A percentile compares a stretch with the other conserved stretches of the same genome.
Conservation (phyloP, 345 rosid genomes). For the Psidium friedrichsthalianum region DNA sequence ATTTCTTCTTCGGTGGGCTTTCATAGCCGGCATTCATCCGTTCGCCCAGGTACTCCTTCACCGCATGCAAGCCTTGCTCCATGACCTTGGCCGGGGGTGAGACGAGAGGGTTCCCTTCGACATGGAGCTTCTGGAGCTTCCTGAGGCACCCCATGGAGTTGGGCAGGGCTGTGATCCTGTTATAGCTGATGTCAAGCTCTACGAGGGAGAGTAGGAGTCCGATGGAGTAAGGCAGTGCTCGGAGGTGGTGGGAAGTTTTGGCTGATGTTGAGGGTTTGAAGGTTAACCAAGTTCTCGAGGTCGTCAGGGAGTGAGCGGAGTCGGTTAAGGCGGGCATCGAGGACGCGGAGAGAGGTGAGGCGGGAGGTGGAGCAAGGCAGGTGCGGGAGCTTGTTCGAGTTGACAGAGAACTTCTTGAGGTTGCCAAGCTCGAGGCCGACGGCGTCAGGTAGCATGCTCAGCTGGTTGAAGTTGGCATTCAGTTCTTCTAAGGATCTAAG, state of each 20-base stretch:
- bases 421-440: slow-evolving; percentile 56
- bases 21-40: slow-evolving; percentile 36
- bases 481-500: slow-evolving; percentile 67
- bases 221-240: slow-evolving; percentile 41
- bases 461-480: slow-evolving; percentile 87
- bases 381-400: slow-evolving; percentile 59
- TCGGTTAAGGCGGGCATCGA: slow-evolving; percentile 78
- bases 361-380: slow-evolving; percentile 65
- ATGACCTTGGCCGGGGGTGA: slow-evolving; percentile 69
- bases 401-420: slow-evolving; percentile 57
- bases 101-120: slow-evolving; percentile 79
- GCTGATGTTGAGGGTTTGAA: slow-evolving; percentile 66
- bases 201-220: slow-evolving; percentile 67
- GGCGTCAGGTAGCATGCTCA: slow-evolving; percentile 50
- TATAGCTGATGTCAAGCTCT: slow-evolving; percentile 80
- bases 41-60: slow-evolving; percentile 63
- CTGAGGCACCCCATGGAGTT: slow-evolving; percentile 75
- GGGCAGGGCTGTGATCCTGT: slow-evolving; percentile 52
- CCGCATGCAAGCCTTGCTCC: slow-evolving; percentile 53
- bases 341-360: slow-evolving; percentile 39
- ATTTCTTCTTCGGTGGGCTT: slow-evolving; percentile 37
- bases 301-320: slow-evolving; percentile 69
- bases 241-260: slow-evolving; percentile 77
- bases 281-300: slow-evolving; percentile 62
- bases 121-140: slow-evolving; percentile 54